These are phyloP conservation scores for Podospora appendiculata DNA, from an alignment of 495 filamentous ascomycete species.

Conservation along the genomic window DNA sequence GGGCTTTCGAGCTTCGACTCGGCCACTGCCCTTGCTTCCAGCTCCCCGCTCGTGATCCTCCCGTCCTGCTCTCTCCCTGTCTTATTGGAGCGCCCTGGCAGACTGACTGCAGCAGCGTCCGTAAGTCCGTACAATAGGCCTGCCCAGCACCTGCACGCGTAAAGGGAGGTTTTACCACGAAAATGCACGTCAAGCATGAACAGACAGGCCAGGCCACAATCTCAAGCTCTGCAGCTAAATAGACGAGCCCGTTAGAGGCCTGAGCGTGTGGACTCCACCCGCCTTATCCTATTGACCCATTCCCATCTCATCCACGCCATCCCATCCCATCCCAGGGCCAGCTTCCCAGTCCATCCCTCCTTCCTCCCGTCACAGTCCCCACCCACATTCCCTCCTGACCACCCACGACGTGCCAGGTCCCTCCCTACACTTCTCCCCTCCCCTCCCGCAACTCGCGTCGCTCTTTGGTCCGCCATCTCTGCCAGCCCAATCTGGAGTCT, in stretches of 20 bases:
- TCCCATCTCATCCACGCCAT: slow-evolving; percentile 5
- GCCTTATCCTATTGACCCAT: slow-evolving; percentile 12
- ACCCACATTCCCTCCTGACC: slow-evolving; percentile 5
- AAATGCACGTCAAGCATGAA: slow-evolving; percentile 20
- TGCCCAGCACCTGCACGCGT: no score
- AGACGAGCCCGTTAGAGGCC: slow-evolving; percentile 22
- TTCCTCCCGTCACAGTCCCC: neutral
- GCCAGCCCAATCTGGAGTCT: slow-evolving; percentile 7
- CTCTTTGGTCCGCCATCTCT: slow-evolving; percentile 12
- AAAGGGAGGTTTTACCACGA: slow-evolving; percentile 24
- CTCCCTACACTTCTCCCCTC: no score
- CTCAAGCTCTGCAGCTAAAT: slow-evolving; percentile 10
- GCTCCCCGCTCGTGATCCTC: slow-evolving; percentile 5
- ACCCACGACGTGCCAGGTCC: neutral
- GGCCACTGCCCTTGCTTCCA: neutral
- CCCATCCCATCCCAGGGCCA: no score
- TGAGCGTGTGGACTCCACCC: slow-evolving; percentile 17
- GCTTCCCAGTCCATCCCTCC: neutral
- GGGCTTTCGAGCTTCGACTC: neutral
- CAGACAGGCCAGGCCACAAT: slow-evolving; percentile 4
- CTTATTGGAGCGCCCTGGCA: slow-evolving; percentile 8
- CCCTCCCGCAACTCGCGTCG: neutral
- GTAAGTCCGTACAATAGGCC: neutral
- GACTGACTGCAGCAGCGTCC: neutral
- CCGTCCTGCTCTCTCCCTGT: slow-evolving; percentile 3